phyloP scores from a whole-genome alignment of 768 basidiomycete species.

The Hydnum rufescens region DNA sequence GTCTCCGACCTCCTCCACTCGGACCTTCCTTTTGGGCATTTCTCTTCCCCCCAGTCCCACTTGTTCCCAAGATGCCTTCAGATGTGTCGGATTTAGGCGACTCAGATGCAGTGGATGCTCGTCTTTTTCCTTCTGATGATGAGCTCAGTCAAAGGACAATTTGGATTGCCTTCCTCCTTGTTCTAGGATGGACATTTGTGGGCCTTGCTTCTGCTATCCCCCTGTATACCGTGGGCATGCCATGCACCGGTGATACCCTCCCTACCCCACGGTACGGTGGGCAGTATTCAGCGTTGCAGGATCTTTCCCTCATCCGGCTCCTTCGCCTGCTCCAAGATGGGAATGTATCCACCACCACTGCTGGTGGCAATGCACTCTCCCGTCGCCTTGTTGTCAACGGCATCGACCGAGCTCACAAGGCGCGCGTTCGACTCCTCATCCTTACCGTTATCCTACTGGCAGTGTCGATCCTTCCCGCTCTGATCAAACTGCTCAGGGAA shows the following conservation, averaged over 20 bases:
- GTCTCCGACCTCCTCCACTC: conserved; percentile 44
- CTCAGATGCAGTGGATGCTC: conserved; percentile 29
- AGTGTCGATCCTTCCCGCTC: conserved; percentile 42
- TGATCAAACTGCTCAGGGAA: conserved; percentile 39
- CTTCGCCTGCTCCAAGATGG: conserved; percentile 30
- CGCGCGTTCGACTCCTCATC: conserved; percentile 46
- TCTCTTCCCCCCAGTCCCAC: conserved; percentile 46
- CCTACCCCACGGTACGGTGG: conserved; percentile 30
- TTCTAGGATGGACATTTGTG: conserved; percentile 44
- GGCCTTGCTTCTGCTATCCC: conserved; percentile 56
- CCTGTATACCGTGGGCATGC: conserved; percentile 44
- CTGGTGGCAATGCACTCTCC: conserved; percentile 15
- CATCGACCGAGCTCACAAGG: conserved; percentile 22
- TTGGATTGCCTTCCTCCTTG: conserved; percentile 44
- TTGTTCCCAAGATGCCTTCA: conserved; percentile 37
- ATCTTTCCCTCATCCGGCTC: conserved; percentile 59
- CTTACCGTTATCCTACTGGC: conserved; percentile 41
- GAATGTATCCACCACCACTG: conserved; percentile 18
- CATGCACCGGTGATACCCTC: conserved; percentile 41
- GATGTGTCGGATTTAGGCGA: conserved; percentile 37
- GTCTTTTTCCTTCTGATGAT: conserved; percentile 54
- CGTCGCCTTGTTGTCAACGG: conserved; percentile 22
- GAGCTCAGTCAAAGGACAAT: conserved; percentile 50
- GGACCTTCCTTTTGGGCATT: conserved; percentile 42
- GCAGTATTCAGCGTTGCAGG: conserved; percentile 45